Conservation (phyloP, 495 filamentous ascomycete species). For the Durotheca rogersii region DNA sequence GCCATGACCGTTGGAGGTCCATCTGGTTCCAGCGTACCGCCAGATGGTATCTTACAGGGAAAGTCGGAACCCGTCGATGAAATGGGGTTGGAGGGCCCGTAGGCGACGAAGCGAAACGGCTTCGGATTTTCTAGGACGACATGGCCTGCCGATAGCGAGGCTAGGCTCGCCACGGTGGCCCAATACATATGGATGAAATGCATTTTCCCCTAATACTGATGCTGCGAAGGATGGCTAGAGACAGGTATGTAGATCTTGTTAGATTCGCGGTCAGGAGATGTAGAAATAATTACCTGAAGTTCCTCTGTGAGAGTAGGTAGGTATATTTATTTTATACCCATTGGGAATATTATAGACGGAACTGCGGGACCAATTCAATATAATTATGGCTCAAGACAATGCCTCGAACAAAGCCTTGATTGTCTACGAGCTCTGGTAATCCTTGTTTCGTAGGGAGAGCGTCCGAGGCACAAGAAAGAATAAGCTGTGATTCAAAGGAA, state of each 20-base stretch:
- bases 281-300: too few relatives aligned
- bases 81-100: constrained; percentile 26
- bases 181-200: neutral
- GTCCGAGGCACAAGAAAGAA: too few relatives aligned
- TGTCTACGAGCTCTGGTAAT: too few relatives aligned
- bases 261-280: too few relatives aligned
- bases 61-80: constrained; percentile 60
- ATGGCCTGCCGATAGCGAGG: constrained; percentile 12
- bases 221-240: constrained; percentile 3
- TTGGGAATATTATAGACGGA: too few relatives aligned
- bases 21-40: constrained; percentile 40
- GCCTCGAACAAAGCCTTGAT: too few relatives aligned
- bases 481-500: too few relatives aligned
- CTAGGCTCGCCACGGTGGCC: neutral
- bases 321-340: too few relatives aligned
- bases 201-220: constrained; percentile 13
- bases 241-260: neutral
- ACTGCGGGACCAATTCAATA: too few relatives aligned
- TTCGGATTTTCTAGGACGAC: constrained; percentile 26
- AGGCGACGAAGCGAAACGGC: constrained; percentile 24
- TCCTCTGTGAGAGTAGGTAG: too few relatives aligned
- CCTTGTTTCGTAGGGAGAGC: too few relatives aligned
- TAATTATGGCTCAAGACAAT: too few relatives aligned
- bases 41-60: constrained; percentile 67
- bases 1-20: constrained; percentile 44